Conservation (phyloP, 805 yeast species). For the Zygotorulaspora chibaensis region DNA sequence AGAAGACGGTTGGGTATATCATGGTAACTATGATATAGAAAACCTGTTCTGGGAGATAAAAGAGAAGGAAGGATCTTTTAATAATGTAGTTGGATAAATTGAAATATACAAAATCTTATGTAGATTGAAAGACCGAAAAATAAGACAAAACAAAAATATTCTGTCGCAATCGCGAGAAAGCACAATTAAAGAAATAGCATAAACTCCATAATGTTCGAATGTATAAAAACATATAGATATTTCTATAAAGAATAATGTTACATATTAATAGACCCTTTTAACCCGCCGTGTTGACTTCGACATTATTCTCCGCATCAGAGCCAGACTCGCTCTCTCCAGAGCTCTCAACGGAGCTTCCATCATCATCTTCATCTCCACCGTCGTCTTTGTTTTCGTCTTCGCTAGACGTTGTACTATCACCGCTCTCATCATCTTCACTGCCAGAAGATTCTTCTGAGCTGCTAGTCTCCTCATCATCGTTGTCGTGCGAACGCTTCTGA, state of each 20-base stretch:
- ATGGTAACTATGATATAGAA: conserved; percentile 93
- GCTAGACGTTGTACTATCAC: conserved; percentile 1
- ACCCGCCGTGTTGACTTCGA: background rate
- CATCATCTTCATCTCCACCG: conserved; percentile 40
- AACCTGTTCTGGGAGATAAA: conserved; percentile 88
- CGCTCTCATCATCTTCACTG: conserved; percentile 26
- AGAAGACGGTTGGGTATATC: conserved; percentile 91
- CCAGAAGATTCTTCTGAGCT: conserved; percentile 17
- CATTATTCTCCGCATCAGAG: background rate
- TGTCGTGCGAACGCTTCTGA: conserved; percentile 20
- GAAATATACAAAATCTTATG: background rate
- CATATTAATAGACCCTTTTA: conserved; percentile 2
- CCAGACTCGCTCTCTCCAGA: background rate
- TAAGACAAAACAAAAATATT: background rate
- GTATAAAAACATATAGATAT: conserved; percentile 5
- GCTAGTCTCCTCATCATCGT: conserved; percentile 13
- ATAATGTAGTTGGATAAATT: conserved; percentile 53
- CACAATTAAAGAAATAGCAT: background rate
- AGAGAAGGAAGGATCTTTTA: conserved; percentile 82
- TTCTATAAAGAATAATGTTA: conserved; percentile 13
- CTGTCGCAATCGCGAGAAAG: background rate
- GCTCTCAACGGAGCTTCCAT: conserved; percentile 18
- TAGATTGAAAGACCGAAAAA: background rate
- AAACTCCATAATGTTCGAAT: conserved; percentile 2
- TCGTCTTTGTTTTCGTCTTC: conserved; percentile 41